Evolutionary conservation across 1,284 basidiomycete species (phyloP).

Genomic region (Ustilago tritici): DNA sequence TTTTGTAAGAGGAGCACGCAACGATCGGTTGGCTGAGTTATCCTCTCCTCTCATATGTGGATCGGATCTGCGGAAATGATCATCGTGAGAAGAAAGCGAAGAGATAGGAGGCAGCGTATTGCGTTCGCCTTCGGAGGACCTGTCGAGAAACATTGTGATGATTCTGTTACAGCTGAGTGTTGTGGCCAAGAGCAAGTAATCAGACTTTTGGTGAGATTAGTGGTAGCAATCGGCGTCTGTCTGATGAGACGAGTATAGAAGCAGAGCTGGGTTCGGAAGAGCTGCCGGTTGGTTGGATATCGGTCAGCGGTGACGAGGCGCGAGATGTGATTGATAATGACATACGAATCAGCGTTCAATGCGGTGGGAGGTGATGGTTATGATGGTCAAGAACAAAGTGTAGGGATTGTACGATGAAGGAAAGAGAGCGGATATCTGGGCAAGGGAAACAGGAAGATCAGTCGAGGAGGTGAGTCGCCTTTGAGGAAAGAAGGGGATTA

Average conservation of each 20-base stretch:
- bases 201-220: neutral
- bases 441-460: too few species aligned
- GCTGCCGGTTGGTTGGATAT: neutral
- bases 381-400: too few species aligned
- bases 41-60: conserved; percentile 9
- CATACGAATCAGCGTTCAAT: too few species aligned
- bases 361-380: too few species aligned
- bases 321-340: too few species aligned
- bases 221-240: neutral
- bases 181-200: too few species aligned
- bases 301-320: neutral
- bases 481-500: neutral
- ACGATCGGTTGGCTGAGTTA: neutral
- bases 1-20: conserved; percentile 7
- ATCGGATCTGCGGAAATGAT: conserved; percentile 1
- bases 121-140: conserved; percentile 28
- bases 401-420: too few species aligned
- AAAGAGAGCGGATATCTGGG: too few species aligned
- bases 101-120: conserved; percentile 40
- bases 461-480: neutral
- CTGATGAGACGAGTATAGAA: neutral
- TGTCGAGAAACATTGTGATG: conserved; percentile 22
- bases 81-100: conserved; percentile 16
- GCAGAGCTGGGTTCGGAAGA: neutral
- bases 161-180: neutral